These are phyloP conservation scores for Didymella arachidicola DNA, from an alignment of 2,329 filamentous ascomycete genomes.

Conservation along the genomic window DNA sequence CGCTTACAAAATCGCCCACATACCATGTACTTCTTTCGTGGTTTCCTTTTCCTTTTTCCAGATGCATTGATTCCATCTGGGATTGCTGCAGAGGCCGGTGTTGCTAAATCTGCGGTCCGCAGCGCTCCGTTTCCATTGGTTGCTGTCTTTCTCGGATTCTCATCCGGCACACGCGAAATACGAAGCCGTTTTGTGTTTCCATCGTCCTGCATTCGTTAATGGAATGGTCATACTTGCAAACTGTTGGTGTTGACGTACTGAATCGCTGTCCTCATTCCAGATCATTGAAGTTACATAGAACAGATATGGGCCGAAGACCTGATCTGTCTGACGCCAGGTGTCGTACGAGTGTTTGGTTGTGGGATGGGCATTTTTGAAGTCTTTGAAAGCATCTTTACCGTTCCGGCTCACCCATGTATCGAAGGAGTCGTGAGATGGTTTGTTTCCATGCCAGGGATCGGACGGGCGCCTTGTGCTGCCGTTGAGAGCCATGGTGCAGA, in stretches of 20 bases:
- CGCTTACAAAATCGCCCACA: slow-evolving; percentile 3
- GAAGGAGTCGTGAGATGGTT: slow-evolving; percentile 10
- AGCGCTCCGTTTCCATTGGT: slow-evolving; percentile 37
- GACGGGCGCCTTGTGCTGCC: slow-evolving; percentile 9
- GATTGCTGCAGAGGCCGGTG: slow-evolving; percentile 25
- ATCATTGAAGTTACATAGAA: slow-evolving; percentile 42
- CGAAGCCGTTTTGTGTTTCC: slow-evolving; percentile 29
- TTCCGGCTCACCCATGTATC: slow-evolving; percentile 12
- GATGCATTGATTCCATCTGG: slow-evolving; percentile 33
- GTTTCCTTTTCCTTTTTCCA: slow-evolving; percentile 41
- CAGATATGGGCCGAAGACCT: slow-evolving; percentile 40
- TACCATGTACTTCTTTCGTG: slow-evolving; percentile 42
- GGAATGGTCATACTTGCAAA: slow-evolving; percentile 5
- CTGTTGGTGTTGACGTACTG: slow-evolving; percentile 30
- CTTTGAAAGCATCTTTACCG: slow-evolving; percentile 27
- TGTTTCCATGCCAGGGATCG: slow-evolving; percentile 2
- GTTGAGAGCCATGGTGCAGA: slow-evolving; percentile 14
- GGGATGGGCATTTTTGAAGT: slow-evolving; percentile 36
- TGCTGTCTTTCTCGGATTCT: slow-evolving; percentile 38
- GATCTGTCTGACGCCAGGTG: slow-evolving; percentile 40
- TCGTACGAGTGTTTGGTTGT: slow-evolving; percentile 40
- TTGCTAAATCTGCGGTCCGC: slow-evolving; percentile 27
- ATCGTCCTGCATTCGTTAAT: slow-evolving; percentile 40
- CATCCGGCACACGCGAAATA: slow-evolving; percentile 30
- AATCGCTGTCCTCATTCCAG: slow-evolving; percentile 40